Evolutionary conservation across 2,329 filamentous ascomycete genomes (phyloP).

Genomic region (Bipolaris gigantea): DNA sequence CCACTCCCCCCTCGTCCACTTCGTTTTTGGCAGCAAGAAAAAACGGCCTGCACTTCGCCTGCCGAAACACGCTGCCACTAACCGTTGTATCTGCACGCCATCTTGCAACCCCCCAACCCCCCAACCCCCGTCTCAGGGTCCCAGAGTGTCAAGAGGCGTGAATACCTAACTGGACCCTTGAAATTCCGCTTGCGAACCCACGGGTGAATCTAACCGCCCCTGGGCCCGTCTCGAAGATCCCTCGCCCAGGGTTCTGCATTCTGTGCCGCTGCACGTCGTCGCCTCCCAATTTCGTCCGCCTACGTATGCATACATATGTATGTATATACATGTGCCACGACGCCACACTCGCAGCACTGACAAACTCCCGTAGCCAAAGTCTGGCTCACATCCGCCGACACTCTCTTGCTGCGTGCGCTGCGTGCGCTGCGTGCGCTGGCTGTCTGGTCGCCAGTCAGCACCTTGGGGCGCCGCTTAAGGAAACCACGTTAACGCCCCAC

Average conservation of each 20-base stretch:
- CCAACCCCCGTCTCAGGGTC: constrained; percentile 7
- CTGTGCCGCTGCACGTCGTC: constrained; percentile 15
- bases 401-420: constrained; percentile 1
- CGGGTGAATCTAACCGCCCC: constrained; percentile 21
- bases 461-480: constrained; percentile 2
- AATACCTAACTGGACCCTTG: constrained; percentile 8
- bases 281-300: constrained; percentile 1
- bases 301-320: too few species aligned
- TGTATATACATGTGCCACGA: constrained; percentile 7
- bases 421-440: constrained; percentile 3
- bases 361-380: constrained; percentile 6
- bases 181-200: constrained; percentile 8
- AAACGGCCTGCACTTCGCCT: neutral
- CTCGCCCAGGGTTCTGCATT: constrained; percentile 22
- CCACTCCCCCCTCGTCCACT: constrained; percentile 9
- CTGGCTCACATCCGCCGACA: neutral
- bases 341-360: constrained; percentile 19
- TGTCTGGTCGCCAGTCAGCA: neutral
- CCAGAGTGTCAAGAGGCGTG: constrained; percentile 1
- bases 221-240: constrained; percentile 12
- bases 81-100: too few species aligned
- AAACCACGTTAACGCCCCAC: constrained; percentile 17
- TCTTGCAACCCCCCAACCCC: too few species aligned
- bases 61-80: neutral
- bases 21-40: neutral